Evolutionary conservation across 768 basidiomycete genomes (phyloP).

Genomic region (Leccinum uliginosum): DNA sequence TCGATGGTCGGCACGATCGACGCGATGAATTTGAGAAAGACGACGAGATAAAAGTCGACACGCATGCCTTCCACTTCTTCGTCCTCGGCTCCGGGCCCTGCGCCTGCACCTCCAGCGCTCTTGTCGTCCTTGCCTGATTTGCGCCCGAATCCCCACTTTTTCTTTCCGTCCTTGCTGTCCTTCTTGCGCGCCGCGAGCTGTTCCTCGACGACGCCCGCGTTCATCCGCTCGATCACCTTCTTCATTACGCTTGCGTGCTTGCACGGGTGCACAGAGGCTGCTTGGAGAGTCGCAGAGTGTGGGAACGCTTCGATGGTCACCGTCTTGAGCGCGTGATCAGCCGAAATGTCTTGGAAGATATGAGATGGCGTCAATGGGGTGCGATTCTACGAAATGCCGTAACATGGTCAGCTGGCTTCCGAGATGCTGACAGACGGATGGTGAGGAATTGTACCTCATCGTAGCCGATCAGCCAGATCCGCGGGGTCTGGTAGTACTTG

Average conservation of each 20-base stretch:
- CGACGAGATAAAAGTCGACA: constrained; percentile 97
- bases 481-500: constrained; percentile 98
- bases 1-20: constrained; percentile 99
- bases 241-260: constrained; percentile 99
- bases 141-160: constrained; percentile 82
- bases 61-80: constrained; percentile 87
- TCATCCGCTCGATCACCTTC: constrained; percentile 99
- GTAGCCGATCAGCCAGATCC: constrained; percentile 96
- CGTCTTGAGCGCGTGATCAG: constrained; percentile 97
- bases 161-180: constrained; percentile 50
- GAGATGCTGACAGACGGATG: background rate
- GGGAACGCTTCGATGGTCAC: constrained; percentile 98
- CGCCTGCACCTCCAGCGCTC: constrained; percentile 7
- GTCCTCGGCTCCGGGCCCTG: constrained; percentile 19
- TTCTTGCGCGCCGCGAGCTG: constrained; percentile 66
- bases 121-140: constrained; percentile 60
- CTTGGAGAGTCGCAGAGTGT: constrained; percentile 80
- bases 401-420: background rate
- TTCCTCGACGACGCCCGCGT: constrained; percentile 78
- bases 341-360: constrained; percentile 96
- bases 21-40: constrained; percentile 99
- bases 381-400: constrained; percentile 57
- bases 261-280: constrained; percentile 96
- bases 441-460: constrained; percentile 69
- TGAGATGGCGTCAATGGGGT: constrained; percentile 82